A percentile compares a stretch with the other conserved stretches of the same genome.
These are phyloP conservation scores for Corchorus olitorius DNA, from an alignment of 345 rosid species.

Conservation along the genomic window DNA sequence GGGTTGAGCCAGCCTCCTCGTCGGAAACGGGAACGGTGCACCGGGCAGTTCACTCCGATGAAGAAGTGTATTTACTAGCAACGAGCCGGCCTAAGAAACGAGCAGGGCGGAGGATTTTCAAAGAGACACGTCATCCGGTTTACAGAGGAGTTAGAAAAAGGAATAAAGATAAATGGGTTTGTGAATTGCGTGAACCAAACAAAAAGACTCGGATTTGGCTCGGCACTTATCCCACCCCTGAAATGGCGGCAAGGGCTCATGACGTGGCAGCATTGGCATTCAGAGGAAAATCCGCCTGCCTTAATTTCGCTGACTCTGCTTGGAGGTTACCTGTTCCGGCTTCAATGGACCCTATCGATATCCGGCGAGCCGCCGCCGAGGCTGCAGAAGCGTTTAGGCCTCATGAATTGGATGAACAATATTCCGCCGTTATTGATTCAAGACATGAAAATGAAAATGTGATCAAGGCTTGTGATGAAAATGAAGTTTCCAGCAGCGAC, in stretches of 20 bases:
- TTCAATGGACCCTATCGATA: slow-evolving; percentile 45
- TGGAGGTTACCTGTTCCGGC: slow-evolving; percentile 62
- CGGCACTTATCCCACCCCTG: slow-evolving; percentile 72
- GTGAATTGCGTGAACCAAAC: slow-evolving; percentile 64
- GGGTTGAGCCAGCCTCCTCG: slow-evolving; percentile 15
- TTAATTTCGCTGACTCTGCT: slow-evolving; percentile 70
- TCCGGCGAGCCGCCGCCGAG: slow-evolving; percentile 46
- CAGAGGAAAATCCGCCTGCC: slow-evolving; percentile 66
- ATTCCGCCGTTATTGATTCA: neutral
- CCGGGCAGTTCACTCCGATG: slow-evolving; percentile 30
- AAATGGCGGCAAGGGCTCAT: slow-evolving; percentile 84
- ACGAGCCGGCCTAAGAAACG: slow-evolving; percentile 65
- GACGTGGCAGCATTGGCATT: slow-evolving; percentile 74
- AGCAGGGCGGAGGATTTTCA: slow-evolving; percentile 61
- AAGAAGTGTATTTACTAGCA: slow-evolving; percentile 42
- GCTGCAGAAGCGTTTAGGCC: slow-evolving; percentile 62
- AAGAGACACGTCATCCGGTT: slow-evolving; percentile 78
- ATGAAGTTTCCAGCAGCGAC: slow-evolving; percentile 17
- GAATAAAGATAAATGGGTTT: slow-evolving; percentile 71
- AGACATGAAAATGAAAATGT: neutral
- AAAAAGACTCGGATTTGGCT: slow-evolving; percentile 70
- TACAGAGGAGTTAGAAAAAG: slow-evolving; percentile 64
- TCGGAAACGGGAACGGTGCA: slow-evolving; percentile 22
- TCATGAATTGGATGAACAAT: slow-evolving; percentile 25
- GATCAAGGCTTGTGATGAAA: slow-evolving; percentile 20